Evolutionary conservation across 2,329 filamentous ascomycete genomes (phyloP), one percentile per base, ranked within the genome.

Genomic region (Hypoxylon sp.): DNA sequence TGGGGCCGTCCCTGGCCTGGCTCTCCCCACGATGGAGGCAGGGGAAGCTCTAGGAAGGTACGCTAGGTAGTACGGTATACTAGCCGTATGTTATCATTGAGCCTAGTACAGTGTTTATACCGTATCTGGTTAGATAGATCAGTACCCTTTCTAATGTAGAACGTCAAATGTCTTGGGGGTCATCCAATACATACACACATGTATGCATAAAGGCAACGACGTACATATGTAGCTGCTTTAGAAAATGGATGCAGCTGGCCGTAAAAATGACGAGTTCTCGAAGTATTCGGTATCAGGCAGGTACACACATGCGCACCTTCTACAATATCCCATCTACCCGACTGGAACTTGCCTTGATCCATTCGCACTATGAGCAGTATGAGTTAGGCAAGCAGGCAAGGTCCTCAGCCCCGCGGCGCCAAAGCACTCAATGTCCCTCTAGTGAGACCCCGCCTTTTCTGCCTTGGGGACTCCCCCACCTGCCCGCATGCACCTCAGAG

Each of bases 381-480:
- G 31, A 37, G 11, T 37, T 37, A 15, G 32, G 32, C 13, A 13
- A 32, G 15, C 17, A n/a, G n/a, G n/a, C n/a, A 42, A n/a, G n/a
- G n/a, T n/a, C n/a, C 39, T 47, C 39, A 63, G 53, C 64, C 58
- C 64, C 64, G 32, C 64, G 48, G 54, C 15, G 27, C 17, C n/a
- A 50, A 32, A 24, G n/a, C 3, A 29, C 7, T 32, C 17, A 53
- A 13, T 31, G 42, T 27, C 24, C 24, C 5, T 5, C 35, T 42
- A 65, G 47, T 54, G 53, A n/a, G 32, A 32, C 67, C 67, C 63
- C 55, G 67, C 55, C 63, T 62, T 68, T 60, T 59, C 59, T 69
- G 67, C 67, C 67, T 69, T 53, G 62, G 53, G 56, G 55, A 24
- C 50, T 44, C 53, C 68, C 61, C 68, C 64, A 65, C 65, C 47